Percentiles rank a stretch among this genome's conserved stretches.
These are phyloP conservation scores for Nissolia schottii DNA, from an alignment of 306 rosid species.

Conservation along the genomic window DNA sequence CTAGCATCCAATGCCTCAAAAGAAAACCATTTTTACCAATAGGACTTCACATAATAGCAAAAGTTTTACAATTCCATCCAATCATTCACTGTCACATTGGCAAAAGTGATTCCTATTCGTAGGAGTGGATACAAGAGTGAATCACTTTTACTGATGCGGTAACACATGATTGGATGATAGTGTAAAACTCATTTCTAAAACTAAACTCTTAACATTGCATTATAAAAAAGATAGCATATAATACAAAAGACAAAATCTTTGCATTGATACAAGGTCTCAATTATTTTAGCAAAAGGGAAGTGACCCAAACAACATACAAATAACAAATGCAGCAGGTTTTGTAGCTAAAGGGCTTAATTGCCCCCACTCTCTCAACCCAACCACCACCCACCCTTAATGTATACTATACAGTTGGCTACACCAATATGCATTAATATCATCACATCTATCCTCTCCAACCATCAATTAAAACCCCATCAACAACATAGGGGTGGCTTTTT, in stretches of 20 bases:
- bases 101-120: too few relatives aligned
- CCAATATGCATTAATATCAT: conserved; percentile 70
- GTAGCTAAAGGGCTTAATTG: conserved; percentile 57
- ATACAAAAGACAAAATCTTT: not conserved
- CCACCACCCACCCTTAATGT: conserved; percentile 49
- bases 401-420: conserved; percentile 48
- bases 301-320: conserved; percentile 14
- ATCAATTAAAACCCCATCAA: conserved; percentile 43
- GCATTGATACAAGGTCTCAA: conserved; percentile 25
- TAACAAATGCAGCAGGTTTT: conserved; percentile 22
- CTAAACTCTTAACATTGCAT: too few relatives aligned
- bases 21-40: too few relatives aligned
- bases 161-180: too few relatives aligned
- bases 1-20: too few relatives aligned
- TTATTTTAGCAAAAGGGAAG: conserved; percentile 9
- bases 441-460: conserved; percentile 49
- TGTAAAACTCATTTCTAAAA: too few relatives aligned
- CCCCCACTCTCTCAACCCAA: conserved; percentile 44
- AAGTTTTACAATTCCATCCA: too few relatives aligned
- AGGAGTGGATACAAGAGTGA: too few relatives aligned
- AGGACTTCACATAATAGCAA: too few relatives aligned
- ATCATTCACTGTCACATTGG: too few relatives aligned
- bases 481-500: conserved; percentile 24
- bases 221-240: not conserved
- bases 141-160: too few relatives aligned